Base-by-base conservation (phyloP, 305 asterid genomes). In the Fraxinus baroniana region DNA sequence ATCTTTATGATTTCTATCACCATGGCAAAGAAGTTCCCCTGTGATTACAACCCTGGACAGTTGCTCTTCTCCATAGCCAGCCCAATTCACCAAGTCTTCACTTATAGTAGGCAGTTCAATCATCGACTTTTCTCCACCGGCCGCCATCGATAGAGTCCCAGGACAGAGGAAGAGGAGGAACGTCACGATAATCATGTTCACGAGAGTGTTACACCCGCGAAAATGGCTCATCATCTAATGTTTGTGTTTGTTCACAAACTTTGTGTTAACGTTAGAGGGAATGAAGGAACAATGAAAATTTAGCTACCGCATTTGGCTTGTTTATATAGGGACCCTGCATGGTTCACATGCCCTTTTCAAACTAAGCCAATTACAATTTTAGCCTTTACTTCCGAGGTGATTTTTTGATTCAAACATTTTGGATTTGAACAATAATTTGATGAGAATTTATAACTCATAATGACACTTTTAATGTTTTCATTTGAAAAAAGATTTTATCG, bases 201-300 rank as follows among this genome's bases (percentile, higher is more conserved):
- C 33, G 35, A 66, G 37, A 66, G 37, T 12, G 18, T 24, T 7
- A 10, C 73, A 64, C 15, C 32, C 35, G 33, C 73, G 7, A 75
- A 46, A 36, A 36, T 39, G 15, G 62, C 35, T 76, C 60, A 2
- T 13, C 33, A 5, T 39, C 46, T 41, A 17, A 76, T 37, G 79
- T 17, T 74, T 37, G 57, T 73, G 37, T 36, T 37, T 74, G 52
- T n/a, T 35, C 37, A 9, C 30, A 79, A 82, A 76, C 88, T 80
- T 86, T 75, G 85, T 36, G 75, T 39, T 80, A 80, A 86, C 66
- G 83, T 82, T 77, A 85, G 74, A 49, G 76, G 84, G 86, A 87
- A 80, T 83, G 84, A 82, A 77, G 52, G 84, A 86, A 88, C 76
- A 88, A 84, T 73, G 90, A 84, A 88, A 86, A 66, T 36, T 66